phyloP scores from a whole-genome alignment of 1,139 yeast genomes.

The Sugiyamaella castrensis region DNA sequence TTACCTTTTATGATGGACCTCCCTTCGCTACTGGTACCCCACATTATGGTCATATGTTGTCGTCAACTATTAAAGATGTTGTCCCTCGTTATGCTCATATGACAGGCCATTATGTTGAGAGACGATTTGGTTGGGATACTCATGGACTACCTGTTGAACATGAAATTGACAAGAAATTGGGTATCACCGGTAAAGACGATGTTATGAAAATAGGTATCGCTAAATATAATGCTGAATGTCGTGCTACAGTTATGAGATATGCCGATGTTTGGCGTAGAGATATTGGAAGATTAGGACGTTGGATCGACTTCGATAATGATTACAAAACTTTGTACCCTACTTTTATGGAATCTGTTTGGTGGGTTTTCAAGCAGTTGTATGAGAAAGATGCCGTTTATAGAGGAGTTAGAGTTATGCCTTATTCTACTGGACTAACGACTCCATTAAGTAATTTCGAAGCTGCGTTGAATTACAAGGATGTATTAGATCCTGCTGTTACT shows the following conservation, averaged over 20 bases:
- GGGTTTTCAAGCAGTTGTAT: conserved; percentile 90
- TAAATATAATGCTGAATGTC: conserved; percentile 90
- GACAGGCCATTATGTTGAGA: conserved; percentile 94
- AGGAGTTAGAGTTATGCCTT: conserved; percentile 97
- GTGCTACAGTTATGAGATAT: conserved; percentile 95
- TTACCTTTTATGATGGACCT: conserved; percentile 97
- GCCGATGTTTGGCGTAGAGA: conserved; percentile 93
- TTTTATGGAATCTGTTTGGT: conserved; percentile 98
- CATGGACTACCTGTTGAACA: conserved; percentile 99
- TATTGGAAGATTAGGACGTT: conserved; percentile 91
- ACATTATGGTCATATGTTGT: conserved; percentile 95
- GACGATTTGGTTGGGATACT: conserved; percentile 99
- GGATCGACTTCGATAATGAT: conserved; percentile 99
- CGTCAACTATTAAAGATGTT: conserved; percentile 95
- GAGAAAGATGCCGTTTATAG: conserved; percentile 86
- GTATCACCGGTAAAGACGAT: conserved; percentile 89
- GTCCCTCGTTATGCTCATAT: conserved; percentile 97
- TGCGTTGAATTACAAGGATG: conserved; percentile 96
- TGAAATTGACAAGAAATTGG: conserved; percentile 95
- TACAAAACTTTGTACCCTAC: conserved; percentile 94
- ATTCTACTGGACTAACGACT: conserved; percentile 95
- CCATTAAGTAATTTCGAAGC: conserved; percentile 98
- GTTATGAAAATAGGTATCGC: conserved; percentile 92
- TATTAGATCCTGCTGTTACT: conserved; percentile 94
- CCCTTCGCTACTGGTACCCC: conserved; percentile 99